Percentiles rank a stretch among this genome's conserved stretches.
These are phyloP conservation scores for Boletus bicolor DNA, from an alignment of 768 basidiomycete genomes.

Conservation along the genomic window DNA sequence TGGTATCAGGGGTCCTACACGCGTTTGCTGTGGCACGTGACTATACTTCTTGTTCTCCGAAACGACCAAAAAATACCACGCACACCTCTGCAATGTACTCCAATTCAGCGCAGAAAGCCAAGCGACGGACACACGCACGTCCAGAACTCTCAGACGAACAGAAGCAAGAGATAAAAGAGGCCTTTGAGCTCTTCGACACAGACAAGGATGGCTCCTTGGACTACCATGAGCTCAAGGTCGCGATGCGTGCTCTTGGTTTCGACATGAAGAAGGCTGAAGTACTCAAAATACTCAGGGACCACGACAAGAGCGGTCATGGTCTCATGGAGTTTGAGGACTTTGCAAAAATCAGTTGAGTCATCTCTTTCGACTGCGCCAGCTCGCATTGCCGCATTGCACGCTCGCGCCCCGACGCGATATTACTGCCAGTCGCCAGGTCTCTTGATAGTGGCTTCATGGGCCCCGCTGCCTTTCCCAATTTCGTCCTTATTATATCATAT, in stretches of 20 bases:
- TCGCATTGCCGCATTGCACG: background rate
- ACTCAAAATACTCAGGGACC: constrained; percentile 87
- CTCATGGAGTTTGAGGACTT: constrained; percentile 95
- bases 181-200: constrained; percentile 98
- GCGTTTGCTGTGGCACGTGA: too few relatives aligned
- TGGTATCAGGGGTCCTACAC: constrained; percentile 3
- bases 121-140: constrained; percentile 67
- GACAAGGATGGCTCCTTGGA: constrained; percentile 96
- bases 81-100: constrained; percentile 43
- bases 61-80: background rate
- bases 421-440: background rate
- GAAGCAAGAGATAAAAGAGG: constrained; percentile 96
- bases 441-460: background rate
- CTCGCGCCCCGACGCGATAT: constrained; percentile 3
- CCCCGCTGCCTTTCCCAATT: background rate
- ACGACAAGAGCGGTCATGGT: constrained; percentile 77
- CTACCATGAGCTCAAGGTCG: constrained; percentile 99
- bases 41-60: too few relatives aligned
- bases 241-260: constrained; percentile 96
- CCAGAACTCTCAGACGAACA: constrained; percentile 87
- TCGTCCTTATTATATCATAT: background rate
- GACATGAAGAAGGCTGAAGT: constrained; percentile 99
- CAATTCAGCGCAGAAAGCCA: constrained; percentile 67
- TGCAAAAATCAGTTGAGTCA: constrained; percentile 80
- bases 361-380: background rate